Conservation (phyloP, 352 stramenopile genomes). For the Pythium vanterpoolii region DNA sequence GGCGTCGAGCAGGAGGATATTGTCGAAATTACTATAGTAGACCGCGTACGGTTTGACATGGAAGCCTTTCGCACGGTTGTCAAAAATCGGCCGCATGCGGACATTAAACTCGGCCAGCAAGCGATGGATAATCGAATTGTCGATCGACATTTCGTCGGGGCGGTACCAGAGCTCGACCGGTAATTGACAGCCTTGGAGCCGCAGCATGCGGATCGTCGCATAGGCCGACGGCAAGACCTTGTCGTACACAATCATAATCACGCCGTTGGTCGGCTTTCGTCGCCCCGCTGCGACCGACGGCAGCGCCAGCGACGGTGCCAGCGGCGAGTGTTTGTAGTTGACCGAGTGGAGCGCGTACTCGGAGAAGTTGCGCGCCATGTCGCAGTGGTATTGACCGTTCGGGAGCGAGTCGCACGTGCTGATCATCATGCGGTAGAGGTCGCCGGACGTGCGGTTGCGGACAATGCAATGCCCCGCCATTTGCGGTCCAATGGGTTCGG, state of each 20-base stretch:
- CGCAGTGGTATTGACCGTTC: constrained; percentile 72
- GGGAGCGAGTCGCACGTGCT: constrained; percentile 68
- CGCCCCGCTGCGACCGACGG: constrained; percentile 39
- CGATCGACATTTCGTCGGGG: constrained; percentile 81
- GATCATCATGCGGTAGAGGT: constrained; percentile 81
- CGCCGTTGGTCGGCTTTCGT: constrained; percentile 57
- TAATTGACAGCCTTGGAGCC: constrained; percentile 69
- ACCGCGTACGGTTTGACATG: constrained; percentile 83
- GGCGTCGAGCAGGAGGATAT: constrained; percentile 75
- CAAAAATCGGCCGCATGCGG: constrained; percentile 76
- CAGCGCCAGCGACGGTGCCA: constrained; percentile 68
- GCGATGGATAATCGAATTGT: constrained; percentile 74
- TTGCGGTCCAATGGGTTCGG: constrained; percentile 57
- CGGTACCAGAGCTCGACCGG: constrained; percentile 86
- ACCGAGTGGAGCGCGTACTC: constrained; percentile 72
- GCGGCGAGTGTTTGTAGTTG: constrained; percentile 61
- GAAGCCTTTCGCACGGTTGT: constrained; percentile 68
- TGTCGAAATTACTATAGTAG: constrained; percentile 86
- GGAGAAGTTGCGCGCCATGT: constrained; percentile 81
- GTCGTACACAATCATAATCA: constrained; percentile 87
- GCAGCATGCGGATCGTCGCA: constrained; percentile 73
- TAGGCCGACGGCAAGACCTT: constrained; percentile 74
- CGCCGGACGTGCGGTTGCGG: constrained; percentile 75
- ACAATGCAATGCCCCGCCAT: constrained; percentile 86
- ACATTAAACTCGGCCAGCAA: constrained; percentile 71